phyloP scores from a whole-genome alignment of 2,329 filamentous ascomycete species.

The Ophiocordyceps camponoti-floridani region DNA sequence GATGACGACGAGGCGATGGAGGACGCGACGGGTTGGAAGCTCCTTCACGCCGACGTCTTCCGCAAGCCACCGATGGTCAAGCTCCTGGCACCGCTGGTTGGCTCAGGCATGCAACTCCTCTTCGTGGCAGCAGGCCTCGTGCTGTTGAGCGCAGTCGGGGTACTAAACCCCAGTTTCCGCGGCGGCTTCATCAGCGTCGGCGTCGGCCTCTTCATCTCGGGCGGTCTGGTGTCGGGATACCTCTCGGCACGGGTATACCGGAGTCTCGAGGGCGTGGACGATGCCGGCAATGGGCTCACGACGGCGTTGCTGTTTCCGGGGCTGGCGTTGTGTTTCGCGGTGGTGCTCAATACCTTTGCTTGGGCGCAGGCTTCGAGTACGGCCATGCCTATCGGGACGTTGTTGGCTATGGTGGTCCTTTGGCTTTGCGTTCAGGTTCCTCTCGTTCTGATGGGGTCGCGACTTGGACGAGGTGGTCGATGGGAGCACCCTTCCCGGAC shows the following conservation, averaged over 20 bases:
- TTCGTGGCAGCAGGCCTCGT: slow-evolving; percentile 65
- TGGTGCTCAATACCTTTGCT: slow-evolving; percentile 74
- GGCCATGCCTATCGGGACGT: slow-evolving; percentile 65
- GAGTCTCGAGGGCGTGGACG: slow-evolving; percentile 61
- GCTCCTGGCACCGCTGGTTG: slow-evolving; percentile 62
- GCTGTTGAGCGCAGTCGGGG: slow-evolving; percentile 53
- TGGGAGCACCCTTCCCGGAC: slow-evolving; percentile 78
- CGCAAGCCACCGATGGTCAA: slow-evolving; percentile 51
- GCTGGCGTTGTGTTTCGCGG: slow-evolving; percentile 54
- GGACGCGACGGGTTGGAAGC: slow-evolving; percentile 75
- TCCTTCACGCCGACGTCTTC: slow-evolving; percentile 79
- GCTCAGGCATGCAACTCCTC: slow-evolving; percentile 72
- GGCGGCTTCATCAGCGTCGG: slow-evolving; percentile 78
- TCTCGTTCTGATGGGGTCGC: slow-evolving; percentile 64
- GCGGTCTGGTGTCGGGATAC: slow-evolving; percentile 72
- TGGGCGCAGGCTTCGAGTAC: slow-evolving; percentile 83
- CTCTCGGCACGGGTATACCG: slow-evolving; percentile 71
- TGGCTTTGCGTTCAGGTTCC: slow-evolving; percentile 81
- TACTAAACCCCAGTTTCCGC: slow-evolving; percentile 77
- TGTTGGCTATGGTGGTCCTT: slow-evolving; percentile 53
- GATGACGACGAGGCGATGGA: slow-evolving; percentile 44
- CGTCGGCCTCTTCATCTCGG: slow-evolving; percentile 66
- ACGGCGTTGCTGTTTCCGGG: slow-evolving; percentile 69
- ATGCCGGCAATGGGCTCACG: slow-evolving; percentile 58
- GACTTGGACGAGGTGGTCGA: slow-evolving; percentile 47